Evolutionary conservation across 2,329 filamentous ascomycete species (phyloP), one percentile per base, ranked within the genome.

Genomic region (Sporothrix luriei): DNA sequence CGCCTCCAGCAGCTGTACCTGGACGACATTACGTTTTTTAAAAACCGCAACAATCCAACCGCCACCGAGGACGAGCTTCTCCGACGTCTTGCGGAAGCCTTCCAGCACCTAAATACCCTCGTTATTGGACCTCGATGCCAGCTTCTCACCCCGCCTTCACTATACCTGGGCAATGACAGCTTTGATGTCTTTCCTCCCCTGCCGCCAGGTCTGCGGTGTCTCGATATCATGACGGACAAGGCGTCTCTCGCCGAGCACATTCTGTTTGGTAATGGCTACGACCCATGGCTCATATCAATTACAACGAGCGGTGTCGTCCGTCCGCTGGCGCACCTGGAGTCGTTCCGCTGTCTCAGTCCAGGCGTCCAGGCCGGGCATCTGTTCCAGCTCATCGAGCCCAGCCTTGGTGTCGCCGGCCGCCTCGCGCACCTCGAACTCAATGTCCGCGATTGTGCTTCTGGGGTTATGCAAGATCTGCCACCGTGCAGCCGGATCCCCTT

Each of bases 1-100:
- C n/a, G 24, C 2, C 69, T 74, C 1, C 66, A 74, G 59, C 72
- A 73, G 52, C 66, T 73, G 4, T 67, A 43, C 13, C 65, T 74
- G 2, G 70, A 69, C 6, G 1, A 59, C 10, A n/a, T 70, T 14
- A 2, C 11, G 4, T 57, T 65, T 24, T 4, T 14, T 4, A 21
- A 19, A 46, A 6, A 14, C 21, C 48, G 14, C 33, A 38, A 46
- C n/a, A 19, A 26, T 4, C 19, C 24, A 21, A 9, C 26, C 9
- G 46, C 14, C 29, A 24, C 16, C 38, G 33, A 24, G 3, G 59
- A 33, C 24, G 38, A 38, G 11, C 49, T 11, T 1, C 19, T 64
- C 1, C 26, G n/a, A 7, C n/a, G 0, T 33, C 38, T 65, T 1
- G 26, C 9, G 24, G 19, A 51, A 2, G 1, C 51, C 24, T 19